These are phyloP conservation scores for Neotropicomus parvogracilis DNA, from an alignment of 1,284 basidiomycete genomes.

Conservation along the genomic window DNA sequence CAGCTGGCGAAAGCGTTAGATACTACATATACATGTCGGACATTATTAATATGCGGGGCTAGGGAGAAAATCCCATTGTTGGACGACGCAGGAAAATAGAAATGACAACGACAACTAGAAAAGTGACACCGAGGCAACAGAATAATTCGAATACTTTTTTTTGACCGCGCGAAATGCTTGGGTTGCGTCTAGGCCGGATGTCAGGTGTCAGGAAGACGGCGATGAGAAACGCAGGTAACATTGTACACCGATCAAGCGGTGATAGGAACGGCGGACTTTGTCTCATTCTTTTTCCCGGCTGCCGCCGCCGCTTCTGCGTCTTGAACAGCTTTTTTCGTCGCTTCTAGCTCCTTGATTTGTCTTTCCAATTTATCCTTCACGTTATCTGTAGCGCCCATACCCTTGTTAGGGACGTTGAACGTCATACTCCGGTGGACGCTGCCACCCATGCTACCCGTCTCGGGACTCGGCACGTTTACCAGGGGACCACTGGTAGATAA, in stretches of 20 bases:
- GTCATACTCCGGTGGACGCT: conserved; percentile 66
- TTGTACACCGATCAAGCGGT: conserved; percentile 25
- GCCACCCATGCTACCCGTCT: conserved; percentile 56
- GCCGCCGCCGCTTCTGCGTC: conserved; percentile 53
- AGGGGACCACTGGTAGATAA: conserved; percentile 55
- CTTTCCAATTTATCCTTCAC: conserved; percentile 53
- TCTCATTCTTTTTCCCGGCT: conserved; percentile 56
- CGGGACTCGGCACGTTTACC: conserved; percentile 57
- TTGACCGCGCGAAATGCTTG: conserved; percentile 12
- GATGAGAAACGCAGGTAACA: background rate
- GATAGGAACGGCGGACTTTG: conserved; percentile 50
- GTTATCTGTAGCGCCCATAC: conserved; percentile 28
- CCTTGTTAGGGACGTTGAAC: conserved; percentile 48
- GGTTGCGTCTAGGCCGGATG: conserved; percentile 14
- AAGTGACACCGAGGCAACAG: conserved; percentile 17
- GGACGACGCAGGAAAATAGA: conserved; percentile 8
- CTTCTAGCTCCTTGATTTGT: conserved; percentile 56
- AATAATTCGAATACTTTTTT: conserved; percentile 21
- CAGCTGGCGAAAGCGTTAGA: conserved; percentile 12
- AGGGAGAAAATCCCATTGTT: conserved; percentile 8
- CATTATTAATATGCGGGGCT: conserved; percentile 12
- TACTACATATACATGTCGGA: conserved; percentile 25
- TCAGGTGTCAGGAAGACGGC: background rate
- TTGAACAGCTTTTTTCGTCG: conserved; percentile 57
- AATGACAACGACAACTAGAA: conserved; percentile 23